phyloP scores from a whole-genome alignment of 768 basidiomycete species.

The Suillus sp. region DNA sequence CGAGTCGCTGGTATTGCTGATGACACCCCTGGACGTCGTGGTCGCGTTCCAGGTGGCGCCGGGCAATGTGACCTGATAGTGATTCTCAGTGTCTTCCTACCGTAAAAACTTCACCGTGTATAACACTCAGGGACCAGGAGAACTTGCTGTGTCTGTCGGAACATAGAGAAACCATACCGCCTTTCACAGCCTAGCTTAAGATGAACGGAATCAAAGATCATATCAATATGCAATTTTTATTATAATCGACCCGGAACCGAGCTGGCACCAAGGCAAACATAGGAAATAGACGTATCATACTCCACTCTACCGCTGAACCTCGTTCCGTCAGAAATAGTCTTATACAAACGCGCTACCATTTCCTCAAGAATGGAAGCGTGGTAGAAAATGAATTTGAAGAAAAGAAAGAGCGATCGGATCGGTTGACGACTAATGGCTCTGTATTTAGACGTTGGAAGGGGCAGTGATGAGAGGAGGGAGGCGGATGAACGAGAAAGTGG shows the following conservation, averaged over 20 bases:
- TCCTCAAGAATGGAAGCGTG: not conserved
- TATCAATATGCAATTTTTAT: not conserved
- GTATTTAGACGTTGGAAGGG: slow-evolving; percentile 19
- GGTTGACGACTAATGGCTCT: not conserved
- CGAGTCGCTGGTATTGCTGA: not conserved
- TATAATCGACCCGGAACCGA: not conserved
- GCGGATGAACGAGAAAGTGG: slow-evolving; percentile 30
- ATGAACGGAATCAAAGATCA: not conserved
- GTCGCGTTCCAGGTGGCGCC: not conserved
- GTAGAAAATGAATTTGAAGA: not conserved
- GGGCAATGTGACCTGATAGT: not conserved
- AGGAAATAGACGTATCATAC: not conserved
- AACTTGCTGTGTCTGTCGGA: not conserved
- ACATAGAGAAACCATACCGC: not conserved
- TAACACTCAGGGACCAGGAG: not conserved
- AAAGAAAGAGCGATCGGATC: not conserved
- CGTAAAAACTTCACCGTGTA: not conserved
- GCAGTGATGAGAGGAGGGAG: slow-evolving; percentile 24
- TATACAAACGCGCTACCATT: not conserved
- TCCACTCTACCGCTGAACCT: not conserved
- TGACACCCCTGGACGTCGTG: not conserved
- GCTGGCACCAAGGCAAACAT: not conserved
- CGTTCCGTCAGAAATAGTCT: not conserved
- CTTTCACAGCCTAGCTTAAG: not conserved
- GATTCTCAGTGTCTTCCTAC: not conserved